A percentile compares a stretch with the other conserved stretches of the same genome.
phyloP scores from a whole-genome alignment of 1,139 yeast species.

The Kurtzmaniella natalensis region DNA sequence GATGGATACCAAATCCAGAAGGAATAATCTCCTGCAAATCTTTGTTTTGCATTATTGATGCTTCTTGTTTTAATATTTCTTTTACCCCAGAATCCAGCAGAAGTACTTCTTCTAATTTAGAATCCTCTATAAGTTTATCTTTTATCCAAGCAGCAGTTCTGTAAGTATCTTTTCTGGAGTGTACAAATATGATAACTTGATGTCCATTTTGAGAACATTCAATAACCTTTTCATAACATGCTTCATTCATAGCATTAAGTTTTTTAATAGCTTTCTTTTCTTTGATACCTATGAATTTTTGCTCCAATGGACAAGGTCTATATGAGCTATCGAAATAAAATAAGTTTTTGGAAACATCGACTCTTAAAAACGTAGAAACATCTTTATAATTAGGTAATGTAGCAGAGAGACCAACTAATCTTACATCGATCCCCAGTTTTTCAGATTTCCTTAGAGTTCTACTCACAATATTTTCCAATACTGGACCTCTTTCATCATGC shows the following conservation, averaged over 20 bases:
- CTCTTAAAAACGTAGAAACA: constrained; percentile 79
- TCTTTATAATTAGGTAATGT: constrained; percentile 88
- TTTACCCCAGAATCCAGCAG: constrained; percentile 9
- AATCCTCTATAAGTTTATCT: constrained; percentile 57
- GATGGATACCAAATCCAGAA: constrained; percentile 86
- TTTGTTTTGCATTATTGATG: constrained; percentile 49
- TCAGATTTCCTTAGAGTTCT: constrained; percentile 55
- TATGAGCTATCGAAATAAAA: constrained; percentile 80
- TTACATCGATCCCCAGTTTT: constrained; percentile 39
- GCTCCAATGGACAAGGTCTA: constrained; percentile 91
- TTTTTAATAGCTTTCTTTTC: constrained; percentile 80
- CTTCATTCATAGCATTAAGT: constrained; percentile 82
- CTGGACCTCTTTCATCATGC: constrained; percentile 96
- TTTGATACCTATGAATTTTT: constrained; percentile 82
- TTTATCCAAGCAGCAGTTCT: constrained; percentile 76
- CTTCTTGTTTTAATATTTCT: constrained; percentile 62
- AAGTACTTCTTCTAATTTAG: constrained; percentile 28
- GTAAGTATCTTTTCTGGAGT: constrained; percentile 87
- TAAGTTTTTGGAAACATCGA: constrained; percentile 52
- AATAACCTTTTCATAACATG: constrained; percentile 76
- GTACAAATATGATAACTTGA: constrained; percentile 87
- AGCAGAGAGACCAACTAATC: constrained; percentile 88
- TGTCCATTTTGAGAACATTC: constrained; percentile 58
- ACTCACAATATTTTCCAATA: constrained; percentile 80
- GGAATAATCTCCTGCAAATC: constrained; percentile 60